Evolutionary conservation across 208 protist genomes (phyloP).

Genomic region (Crithidia bombi): DNA sequence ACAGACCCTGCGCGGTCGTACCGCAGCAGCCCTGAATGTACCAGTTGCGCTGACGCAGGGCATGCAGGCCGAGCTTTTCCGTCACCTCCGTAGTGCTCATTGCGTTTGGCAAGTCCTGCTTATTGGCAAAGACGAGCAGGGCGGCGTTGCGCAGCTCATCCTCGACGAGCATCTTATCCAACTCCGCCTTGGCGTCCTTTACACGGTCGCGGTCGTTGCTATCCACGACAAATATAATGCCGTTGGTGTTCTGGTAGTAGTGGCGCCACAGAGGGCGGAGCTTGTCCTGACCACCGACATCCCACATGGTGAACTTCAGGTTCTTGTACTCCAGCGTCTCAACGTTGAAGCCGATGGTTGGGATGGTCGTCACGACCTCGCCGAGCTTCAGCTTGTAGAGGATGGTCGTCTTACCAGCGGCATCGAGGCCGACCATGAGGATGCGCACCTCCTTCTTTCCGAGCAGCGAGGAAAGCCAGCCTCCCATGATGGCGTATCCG

Average conservation of each 20-base stretch:
- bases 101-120: constrained; percentile 99
- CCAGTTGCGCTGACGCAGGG: constrained; percentile 93
- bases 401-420: constrained; percentile 98
- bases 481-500: constrained; percentile 39
- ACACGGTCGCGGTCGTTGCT: constrained; percentile 95
- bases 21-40: constrained; percentile 94
- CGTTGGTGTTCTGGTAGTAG: constrained; percentile 98
- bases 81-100: constrained; percentile 97
- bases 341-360: constrained; percentile 98
- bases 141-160: constrained; percentile 97
- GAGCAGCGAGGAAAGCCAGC: constrained; percentile 82
- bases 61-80: constrained; percentile 95
- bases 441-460: constrained; percentile 97
- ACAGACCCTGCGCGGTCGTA: constrained; percentile 92
- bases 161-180: constrained; percentile 97
- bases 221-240: constrained; percentile 98
- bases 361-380: constrained; percentile 97
- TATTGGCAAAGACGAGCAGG: constrained; percentile 99
- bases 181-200: constrained; percentile 88
- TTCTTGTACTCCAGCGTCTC: constrained; percentile 98
- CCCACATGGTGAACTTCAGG: constrained; percentile 97
- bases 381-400: constrained; percentile 98
- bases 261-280: constrained; percentile 96
- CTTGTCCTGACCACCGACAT: constrained; percentile 96
- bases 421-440: constrained; percentile 98